Evolutionary conservation across 2,329 filamentous ascomycete species (phyloP).

Genomic region (Verticillium longisporum): DNA sequence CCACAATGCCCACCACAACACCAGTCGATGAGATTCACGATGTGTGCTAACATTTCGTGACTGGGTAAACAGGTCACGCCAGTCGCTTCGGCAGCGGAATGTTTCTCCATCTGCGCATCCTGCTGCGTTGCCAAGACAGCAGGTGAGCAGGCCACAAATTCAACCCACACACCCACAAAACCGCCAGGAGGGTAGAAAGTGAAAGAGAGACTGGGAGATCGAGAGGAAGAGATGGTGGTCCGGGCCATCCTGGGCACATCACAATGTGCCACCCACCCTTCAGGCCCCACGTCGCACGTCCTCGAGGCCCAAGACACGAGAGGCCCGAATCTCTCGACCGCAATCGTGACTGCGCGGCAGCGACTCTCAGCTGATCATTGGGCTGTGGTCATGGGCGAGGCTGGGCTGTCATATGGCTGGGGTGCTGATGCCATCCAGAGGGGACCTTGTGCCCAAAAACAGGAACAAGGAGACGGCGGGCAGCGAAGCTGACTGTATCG

Average conservation of each 20-base stretch:
- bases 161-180: background rate
- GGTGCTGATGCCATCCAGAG: background rate
- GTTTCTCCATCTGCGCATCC: background rate
- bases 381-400: background rate
- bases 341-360: background rate
- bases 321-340: background rate
- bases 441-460: background rate
- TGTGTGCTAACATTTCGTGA: background rate
- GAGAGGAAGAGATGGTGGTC: background rate
- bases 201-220: no score
- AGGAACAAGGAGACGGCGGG: background rate
- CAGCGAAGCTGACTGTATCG: background rate
- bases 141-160: background rate
- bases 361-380: background rate
- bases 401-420: background rate
- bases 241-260: background rate
- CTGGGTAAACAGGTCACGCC: background rate
- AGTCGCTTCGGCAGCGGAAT: background rate
- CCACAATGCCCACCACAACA: background rate
- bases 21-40: background rate
- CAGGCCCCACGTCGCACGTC: background rate
- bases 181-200: no score
- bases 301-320: background rate
- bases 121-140: background rate
- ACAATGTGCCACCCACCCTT: background rate